Conservation (phyloP, 495 filamentous ascomycete species). For the Aspergillus indologenus region DNA sequence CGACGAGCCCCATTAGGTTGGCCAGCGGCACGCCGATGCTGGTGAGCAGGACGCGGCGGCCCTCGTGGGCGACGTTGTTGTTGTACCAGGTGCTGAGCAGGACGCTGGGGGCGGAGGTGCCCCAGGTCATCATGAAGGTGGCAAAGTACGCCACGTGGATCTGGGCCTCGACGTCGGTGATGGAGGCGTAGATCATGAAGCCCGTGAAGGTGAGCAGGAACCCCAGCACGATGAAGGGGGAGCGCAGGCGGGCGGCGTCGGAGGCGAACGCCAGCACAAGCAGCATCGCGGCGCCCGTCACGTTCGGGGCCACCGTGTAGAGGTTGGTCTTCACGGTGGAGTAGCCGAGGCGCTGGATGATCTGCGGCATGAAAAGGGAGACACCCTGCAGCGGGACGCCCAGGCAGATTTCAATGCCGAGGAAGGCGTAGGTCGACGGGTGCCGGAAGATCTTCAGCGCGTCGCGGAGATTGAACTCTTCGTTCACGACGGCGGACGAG, state of each 20-base stretch:
- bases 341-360: slow-evolving; percentile 61
- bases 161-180: slow-evolving; percentile 55
- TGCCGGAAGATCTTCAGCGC: slow-evolving; percentile 62
- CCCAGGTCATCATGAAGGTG: slow-evolving; percentile 82
- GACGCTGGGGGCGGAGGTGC: slow-evolving; percentile 52
- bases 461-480: slow-evolving; percentile 64
- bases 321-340: slow-evolving; percentile 68
- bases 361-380: slow-evolving; percentile 70
- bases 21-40: slow-evolving; percentile 72
- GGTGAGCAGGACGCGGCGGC: slow-evolving; percentile 65
- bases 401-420: slow-evolving; percentile 70
- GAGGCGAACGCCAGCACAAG: slow-evolving; percentile 65
- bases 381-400: slow-evolving; percentile 74
- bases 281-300: slow-evolving; percentile 65
- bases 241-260: slow-evolving; percentile 63
- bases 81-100: slow-evolving; percentile 64
- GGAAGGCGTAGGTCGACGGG: slow-evolving; percentile 58
- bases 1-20: slow-evolving; percentile 78
- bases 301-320: slow-evolving; percentile 73
- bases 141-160: slow-evolving; percentile 71
- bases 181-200: slow-evolving; percentile 70
- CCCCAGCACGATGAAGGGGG: slow-evolving; percentile 69
- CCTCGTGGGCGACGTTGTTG: slow-evolving; percentile 78
- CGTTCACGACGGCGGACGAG: slow-evolving; percentile 67
- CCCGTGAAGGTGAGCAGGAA: slow-evolving; percentile 72